Evolutionary conservation across 495 filamentous ascomycete genomes (phyloP).

Genomic region (Aspergillus mulundensis): DNA sequence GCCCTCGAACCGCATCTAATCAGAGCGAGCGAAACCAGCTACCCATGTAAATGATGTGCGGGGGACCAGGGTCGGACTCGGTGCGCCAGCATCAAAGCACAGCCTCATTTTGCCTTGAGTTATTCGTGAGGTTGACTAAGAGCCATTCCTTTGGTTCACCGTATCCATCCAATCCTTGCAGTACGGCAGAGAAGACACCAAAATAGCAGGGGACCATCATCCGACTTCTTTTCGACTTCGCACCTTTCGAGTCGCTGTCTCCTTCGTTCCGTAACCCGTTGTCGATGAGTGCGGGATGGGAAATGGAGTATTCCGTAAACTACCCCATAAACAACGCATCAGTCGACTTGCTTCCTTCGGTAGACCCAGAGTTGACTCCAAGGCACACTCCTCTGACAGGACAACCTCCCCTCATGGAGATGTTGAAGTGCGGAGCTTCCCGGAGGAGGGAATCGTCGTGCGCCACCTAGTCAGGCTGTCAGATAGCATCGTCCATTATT

Average conservation of each 20-base stretch:
- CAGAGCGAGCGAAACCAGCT: conserved; percentile 15
- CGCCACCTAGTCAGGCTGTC: conserved; percentile 10
- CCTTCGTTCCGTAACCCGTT: not conserved
- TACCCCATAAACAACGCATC: conserved; percentile 14
- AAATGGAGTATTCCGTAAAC: not conserved
- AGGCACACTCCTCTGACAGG: conserved; percentile 13
- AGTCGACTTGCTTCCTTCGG: conserved; percentile 3
- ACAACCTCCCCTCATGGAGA: conserved; percentile 1
- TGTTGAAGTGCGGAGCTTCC: conserved; percentile 12
- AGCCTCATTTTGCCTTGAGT: conserved; percentile 17
- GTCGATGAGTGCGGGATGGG: not conserved
- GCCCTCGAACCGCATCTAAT: conserved; percentile 8
- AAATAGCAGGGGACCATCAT: conserved; percentile 6
- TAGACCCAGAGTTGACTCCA: conserved; percentile 29
- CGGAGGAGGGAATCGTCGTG: conserved; percentile 13
- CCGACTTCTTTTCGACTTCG: conserved; percentile 9
- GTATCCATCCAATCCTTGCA: not conserved
- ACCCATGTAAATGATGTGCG: conserved; percentile 14
- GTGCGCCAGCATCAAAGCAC: conserved; percentile 15
- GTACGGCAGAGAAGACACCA: not conserved
- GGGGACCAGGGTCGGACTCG: conserved; percentile 7
- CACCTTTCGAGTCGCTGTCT: not conserved
- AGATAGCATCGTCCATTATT: conserved; percentile 1
- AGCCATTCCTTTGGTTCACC: not conserved
- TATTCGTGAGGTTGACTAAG: conserved; percentile 13